Evolutionary conservation across 2,329 filamentous ascomycete species (phyloP).

Genomic region (Neoarthrinium moseri): DNA sequence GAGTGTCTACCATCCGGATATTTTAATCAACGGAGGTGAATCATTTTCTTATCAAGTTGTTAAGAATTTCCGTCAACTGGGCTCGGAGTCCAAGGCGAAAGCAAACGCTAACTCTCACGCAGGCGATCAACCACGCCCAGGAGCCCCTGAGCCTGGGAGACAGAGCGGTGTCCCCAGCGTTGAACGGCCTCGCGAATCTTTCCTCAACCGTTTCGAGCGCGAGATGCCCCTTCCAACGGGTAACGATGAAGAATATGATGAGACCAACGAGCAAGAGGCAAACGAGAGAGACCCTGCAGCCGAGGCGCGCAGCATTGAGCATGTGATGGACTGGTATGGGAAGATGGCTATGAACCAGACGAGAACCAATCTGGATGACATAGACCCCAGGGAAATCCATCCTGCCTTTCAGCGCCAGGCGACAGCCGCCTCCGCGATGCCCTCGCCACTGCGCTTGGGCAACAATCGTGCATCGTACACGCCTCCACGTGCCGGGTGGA

Average conservation of each 20-base stretch:
- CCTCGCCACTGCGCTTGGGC: background rate
- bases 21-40: conserved; percentile 12
- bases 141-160: background rate
- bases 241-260: background rate
- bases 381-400: background rate
- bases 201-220: background rate
- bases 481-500: background rate
- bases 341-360: background rate
- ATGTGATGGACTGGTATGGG: background rate
- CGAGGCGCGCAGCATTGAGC: background rate
- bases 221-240: background rate
- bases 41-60: background rate
- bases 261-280: conserved; percentile 1
- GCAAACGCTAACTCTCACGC: conserved; percentile 1
- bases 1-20: conserved; percentile 27
- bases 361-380: background rate
- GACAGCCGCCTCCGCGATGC: background rate
- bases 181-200: background rate
- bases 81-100: background rate
- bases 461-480: background rate
- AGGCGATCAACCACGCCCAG: background rate
- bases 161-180: background rate
- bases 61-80: background rate
- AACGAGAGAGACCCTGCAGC: background rate
- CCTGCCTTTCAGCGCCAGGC: background rate